Base-by-base conservation (phyloP, 768 basidiomycete genomes). In the Xerocomellus amylosporus region DNA sequence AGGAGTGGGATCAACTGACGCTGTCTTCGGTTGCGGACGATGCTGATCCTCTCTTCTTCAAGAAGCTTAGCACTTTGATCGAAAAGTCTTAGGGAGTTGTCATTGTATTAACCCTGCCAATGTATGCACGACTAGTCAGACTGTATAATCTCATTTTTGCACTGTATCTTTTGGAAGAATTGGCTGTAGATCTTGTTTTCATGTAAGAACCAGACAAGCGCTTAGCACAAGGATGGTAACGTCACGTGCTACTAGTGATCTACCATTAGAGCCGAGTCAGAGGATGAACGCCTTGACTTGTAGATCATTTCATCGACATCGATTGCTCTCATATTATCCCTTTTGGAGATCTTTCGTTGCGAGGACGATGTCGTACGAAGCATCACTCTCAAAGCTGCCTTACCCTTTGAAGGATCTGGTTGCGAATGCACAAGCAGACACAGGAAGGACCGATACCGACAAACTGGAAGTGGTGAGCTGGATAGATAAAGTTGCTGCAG, bases 401-500 rank as follows among this genome's bases (percentile, higher is more conserved):
- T 61, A 73, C 8, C 77, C 78, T 0, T 62, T 85, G 34, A 81
- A 77, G 63, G 82, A 85, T 40, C 79, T 92, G 24, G 82, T 90
- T 44, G 51, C 64, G 15, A 72, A 61, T 34, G 67, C 72, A 6
- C 64, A 66, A 44, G 63, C 52, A 43, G 69, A 76, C 45, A 57
- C 78, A 42, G 88, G 87, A 20, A 77, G 75, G 61, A 77, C 78
- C 19, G 83, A 86, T 61, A 73, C 77, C 58, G 87, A 89, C 63
- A 75, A 82, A 70, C 72, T 75, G 43, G 85, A 88, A 63, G 82
- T 93, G 28, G 65, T 74, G 22, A 74, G 72, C 54, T 93, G 90
- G 89, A 82, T 92, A 61, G 81, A 83, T 57, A 88, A 81, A 66
- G 78, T 84, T 20, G 77, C 73, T 13, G 68, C 73, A 53, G 77